Percentiles rank a stretch among this genome's conserved stretches.
Evolutionary conservation across 352 stramenopile species (phyloP).

Genomic region (Pythium guiyangense): DNA sequence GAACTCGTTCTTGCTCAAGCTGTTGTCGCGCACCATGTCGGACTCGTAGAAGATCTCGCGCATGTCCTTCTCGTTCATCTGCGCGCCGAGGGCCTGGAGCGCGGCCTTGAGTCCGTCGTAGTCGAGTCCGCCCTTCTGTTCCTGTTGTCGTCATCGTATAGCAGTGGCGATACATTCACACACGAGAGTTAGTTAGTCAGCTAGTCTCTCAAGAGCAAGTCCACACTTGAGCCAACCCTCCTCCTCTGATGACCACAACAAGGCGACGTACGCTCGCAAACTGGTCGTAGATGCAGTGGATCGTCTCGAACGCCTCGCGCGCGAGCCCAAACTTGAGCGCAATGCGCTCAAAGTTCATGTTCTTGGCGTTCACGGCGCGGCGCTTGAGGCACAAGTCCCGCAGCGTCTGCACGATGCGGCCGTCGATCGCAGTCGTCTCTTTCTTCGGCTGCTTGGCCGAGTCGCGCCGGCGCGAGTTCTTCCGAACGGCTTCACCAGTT

Average conservation of each 20-base stretch:
- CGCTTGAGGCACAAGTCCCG: constrained; percentile 54
- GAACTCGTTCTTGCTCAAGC: constrained; percentile 84
- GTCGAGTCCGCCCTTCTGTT: constrained; percentile 49
- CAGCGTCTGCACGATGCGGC: constrained; percentile 62
- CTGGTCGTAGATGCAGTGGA: constrained; percentile 63
- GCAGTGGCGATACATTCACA: neutral
- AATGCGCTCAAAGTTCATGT: constrained; percentile 72
- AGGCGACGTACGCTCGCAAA: constrained; percentile 41
- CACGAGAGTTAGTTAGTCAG: neutral
- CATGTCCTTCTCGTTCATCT: constrained; percentile 68
- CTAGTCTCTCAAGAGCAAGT: constrained; percentile 1
- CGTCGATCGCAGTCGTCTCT: constrained; percentile 49
- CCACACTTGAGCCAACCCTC: neutral
- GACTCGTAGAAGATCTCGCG: constrained; percentile 84
- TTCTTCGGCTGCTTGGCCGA: constrained; percentile 20
- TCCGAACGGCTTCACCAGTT: neutral
- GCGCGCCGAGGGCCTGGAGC: constrained; percentile 47
- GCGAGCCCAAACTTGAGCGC: constrained; percentile 70
- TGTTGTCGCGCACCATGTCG: constrained; percentile 87
- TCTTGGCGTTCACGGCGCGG: constrained; percentile 39
- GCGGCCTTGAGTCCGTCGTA: constrained; percentile 65
- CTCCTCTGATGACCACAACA: too few species aligned
- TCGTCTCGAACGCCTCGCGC: constrained; percentile 52
- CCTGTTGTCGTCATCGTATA: constrained; percentile 15
- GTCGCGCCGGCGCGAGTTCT: constrained; percentile 4